These are phyloP conservation scores for Drosera capensis DNA, from an alignment of 148 eudicot genomes.

Conservation along the genomic window DNA sequence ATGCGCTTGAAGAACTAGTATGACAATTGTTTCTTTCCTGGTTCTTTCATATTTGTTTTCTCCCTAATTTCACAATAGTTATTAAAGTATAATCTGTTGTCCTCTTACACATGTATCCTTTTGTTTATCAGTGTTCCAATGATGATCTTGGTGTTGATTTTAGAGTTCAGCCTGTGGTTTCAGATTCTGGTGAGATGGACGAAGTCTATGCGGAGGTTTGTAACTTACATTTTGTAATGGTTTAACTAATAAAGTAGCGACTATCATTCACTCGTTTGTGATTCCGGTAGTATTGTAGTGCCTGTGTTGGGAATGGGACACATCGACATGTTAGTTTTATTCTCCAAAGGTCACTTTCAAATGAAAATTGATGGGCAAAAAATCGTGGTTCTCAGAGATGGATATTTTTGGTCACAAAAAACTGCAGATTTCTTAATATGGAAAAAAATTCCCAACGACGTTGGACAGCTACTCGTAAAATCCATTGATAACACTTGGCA, in stretches of 20 bases:
- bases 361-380: too few relatives aligned
- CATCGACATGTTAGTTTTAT: too few relatives aligned
- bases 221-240: not conserved
- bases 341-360: too few relatives aligned
- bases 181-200: constrained; percentile 34
- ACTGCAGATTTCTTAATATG: too few relatives aligned
- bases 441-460: too few relatives aligned
- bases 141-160: constrained; percentile 67
- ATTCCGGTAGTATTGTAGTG: too few relatives aligned
- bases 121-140: constrained; percentile 40
- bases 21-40: not conserved
- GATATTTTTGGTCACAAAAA: too few relatives aligned
- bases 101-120: constrained; percentile 6
- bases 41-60: not conserved
- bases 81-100: not conserved
- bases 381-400: too few relatives aligned
- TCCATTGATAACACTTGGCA: too few relatives aligned
- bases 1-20: constrained; percentile 68
- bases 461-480: too few relatives aligned
- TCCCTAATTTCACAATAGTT: not conserved
- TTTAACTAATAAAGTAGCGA: not conserved
- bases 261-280: too few relatives aligned
- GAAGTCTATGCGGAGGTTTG: constrained; percentile 70
- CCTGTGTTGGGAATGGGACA: too few relatives aligned
- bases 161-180: constrained; percentile 45